Evolutionary conservation across 371 early-diverging fungal species (phyloP), one percentile per base, ranked within the genome.

Genomic region (Quaeritorhiza haematococci): DNA sequence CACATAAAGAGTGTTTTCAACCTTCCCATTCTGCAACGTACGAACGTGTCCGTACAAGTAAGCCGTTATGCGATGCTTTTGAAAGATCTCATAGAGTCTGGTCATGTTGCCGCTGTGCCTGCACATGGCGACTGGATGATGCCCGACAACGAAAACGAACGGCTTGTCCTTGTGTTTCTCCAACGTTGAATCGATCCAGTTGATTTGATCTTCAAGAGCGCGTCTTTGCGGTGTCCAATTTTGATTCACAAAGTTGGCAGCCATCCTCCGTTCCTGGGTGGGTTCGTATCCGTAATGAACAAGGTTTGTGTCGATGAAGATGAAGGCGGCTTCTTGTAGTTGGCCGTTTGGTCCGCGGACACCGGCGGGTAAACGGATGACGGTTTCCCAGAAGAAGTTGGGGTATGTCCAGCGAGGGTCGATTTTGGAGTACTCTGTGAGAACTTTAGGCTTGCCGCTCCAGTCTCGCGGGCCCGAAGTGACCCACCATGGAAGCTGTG

Each of bases 381-480:
- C 32, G 26, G 32, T 53, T 59, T 48, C n/a, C n/a, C 49, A 64
- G 50, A 64, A 64, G 51, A 24, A 59, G 23, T 48, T 55, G 17
- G 59, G 59, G 5, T 43, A 15, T 33, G 17, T 43, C 64, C 64
- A 64, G n/a, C 26, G 4, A 7, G 49, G 27, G 24, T 53, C 10
- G 30, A 28, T 24, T 33, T 51, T n/a, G 15, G 45, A 3, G 48
- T 33, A 59, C 23, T 33, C 33, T 33, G 29, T 64, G 59, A 49
- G 45, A 49, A 15, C 7, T 19, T 52, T n/a, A n/a, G n/a, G n/a
- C 23, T 24, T 23, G 13, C 21, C 48, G 53, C 55, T 50, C 64
- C 64, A 64, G 56, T 63, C 63, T n/a, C n/a, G n/a, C n/a, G n/a
- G n/a, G n/a, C n/a, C n/a, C 33, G 7, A 64, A 34, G 29, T 64